Base-by-base conservation (phyloP, 495 filamentous ascomycete genomes). In the Lichina pygmaea region DNA sequence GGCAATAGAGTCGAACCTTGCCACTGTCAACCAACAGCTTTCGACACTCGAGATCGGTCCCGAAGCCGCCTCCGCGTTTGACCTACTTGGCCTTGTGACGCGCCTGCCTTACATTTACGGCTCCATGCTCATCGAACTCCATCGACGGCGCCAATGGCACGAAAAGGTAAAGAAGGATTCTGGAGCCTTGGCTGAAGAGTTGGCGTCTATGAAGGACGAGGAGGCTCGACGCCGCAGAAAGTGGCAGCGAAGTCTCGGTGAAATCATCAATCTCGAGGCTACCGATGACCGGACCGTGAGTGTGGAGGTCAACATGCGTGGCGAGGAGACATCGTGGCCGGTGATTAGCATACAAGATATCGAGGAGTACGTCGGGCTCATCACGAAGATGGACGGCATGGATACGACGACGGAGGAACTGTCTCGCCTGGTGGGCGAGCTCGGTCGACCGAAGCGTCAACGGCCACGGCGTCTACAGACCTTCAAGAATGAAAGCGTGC, bases 401-500 rank as follows among this genome's bases (percentile, higher is more conserved):
- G 70, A 78, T 15, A 66, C 75, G 34, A 70, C 81, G 44, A 61
- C 77, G 41, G 71, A 72, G 43, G 65, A 79, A 34, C 61, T 81
- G 15, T 55, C 59, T 0, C 70, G 73, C 46, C 62, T 73, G 7
- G 60, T 76, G 44, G 60, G 61, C 16, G 75, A 78, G 8, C 62
- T 82, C n/a, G 70, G 66, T 49, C 73, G 65, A 40, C 85, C 86
- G 0, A 84, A 78, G 6, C 76, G 74, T 50, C 79, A 81, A 54
- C 71, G 75, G 53, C 68, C 72, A 41, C 82, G 79, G 56, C 69
- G 80, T 43, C 73, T 82, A 37, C 91, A 85, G 53, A 83, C 81
- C 0, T 95, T 99, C 67, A 95, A 93, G 54, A 82, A 85, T 52
- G 91, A 89, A 38, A 94, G 86, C 52, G 68, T 99, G 10, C 85